Percentiles rank a stretch among this genome's conserved stretches.
Evolutionary conservation across 1,139 yeast genomes (phyloP).

Genomic region (Yamadazyma taylorii): DNA sequence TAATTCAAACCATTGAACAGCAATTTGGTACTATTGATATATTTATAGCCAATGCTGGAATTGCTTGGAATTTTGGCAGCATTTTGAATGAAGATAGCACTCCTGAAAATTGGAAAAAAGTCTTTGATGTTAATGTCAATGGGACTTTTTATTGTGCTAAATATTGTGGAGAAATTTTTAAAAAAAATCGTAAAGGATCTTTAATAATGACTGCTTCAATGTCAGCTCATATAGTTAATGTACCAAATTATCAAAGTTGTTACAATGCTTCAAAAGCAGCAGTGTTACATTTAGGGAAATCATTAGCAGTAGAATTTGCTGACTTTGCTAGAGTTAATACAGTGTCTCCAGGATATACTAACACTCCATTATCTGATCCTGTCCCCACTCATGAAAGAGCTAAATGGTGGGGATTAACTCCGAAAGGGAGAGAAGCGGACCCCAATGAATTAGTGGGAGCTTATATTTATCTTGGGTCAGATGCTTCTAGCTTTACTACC

Average conservation of each 20-base stretch:
- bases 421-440: conserved; percentile 42
- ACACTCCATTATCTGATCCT: conserved; percentile 55
- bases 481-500: conserved; percentile 43
- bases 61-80: conserved; percentile 44
- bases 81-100: conserved; percentile 42
- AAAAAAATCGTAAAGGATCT: conserved; percentile 47
- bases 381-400: conserved; percentile 35
- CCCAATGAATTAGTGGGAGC: conserved; percentile 46
- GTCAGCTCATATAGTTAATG: conserved; percentile 66
- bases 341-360: conserved; percentile 58
- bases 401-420: conserved; percentile 38
- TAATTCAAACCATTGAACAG: conserved; percentile 31
- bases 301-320: conserved; percentile 56
- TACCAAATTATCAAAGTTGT: conserved; percentile 63
- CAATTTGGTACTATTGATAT: conserved; percentile 48
- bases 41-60: conserved; percentile 55
- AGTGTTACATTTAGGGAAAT: conserved; percentile 51
- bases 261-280: conserved; percentile 63
- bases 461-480: conserved; percentile 41
- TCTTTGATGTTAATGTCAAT: conserved; percentile 44
- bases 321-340: conserved; percentile 55
- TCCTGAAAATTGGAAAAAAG: conserved; percentile 47
- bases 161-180: conserved; percentile 40
- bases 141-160: conserved; percentile 49
- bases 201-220: conserved; percentile 61